Evolutionary conservation across 768 basidiomycete species (phyloP), one percentile per base, ranked within the genome.

Genomic region (Leccinum uliginosum): DNA sequence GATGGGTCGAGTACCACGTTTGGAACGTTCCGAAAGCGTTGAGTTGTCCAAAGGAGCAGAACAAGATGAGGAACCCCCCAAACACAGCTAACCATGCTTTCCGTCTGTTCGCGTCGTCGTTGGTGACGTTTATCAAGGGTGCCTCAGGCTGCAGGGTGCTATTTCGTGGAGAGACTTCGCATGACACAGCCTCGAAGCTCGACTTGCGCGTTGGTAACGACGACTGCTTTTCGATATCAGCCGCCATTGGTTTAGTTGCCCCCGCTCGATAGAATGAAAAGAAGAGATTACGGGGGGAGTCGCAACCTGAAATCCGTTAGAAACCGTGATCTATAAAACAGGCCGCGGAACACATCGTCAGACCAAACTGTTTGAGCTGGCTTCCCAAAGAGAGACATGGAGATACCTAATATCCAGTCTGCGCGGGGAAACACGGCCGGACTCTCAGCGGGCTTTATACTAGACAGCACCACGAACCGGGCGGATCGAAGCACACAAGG

Each of bases 11-110:
- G 61, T 89, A 89, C 81, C 83, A 88, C 12, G 82, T 71, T 67
- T 87, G 84, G 67, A 83, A 89, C 43, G 84, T 85, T 15, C 87
- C 87, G 59, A 88, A 89, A 46, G 86, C 80, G 52, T 77, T 85
- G 75, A 88, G 81, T 61, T 83, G 84, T 9, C 87, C 87, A 66
- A 89, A 87, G 2, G 85, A 83, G 65, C 80, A 85, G 71, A 87
- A 83, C 8, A 89, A 74, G 8, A 83, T 82, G 26, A 86, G 65
- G 67, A 85, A 86, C 0, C 85, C 84, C 1, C 87, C 88, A 43
- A 82, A 65, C 35, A 89, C 81, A 2, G 82, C 77, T 15, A 87
- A 64, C 72, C 78, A 77, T 4, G 51, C 75, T 64, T 48, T 72
- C 23, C 38, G 38, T 45, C 69, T 68, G 44, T 10, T 26, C n/a